A percentile compares a stretch with the other conserved stretches of the same genome.
These are phyloP conservation scores for Drosera spatulata DNA, from an alignment of 179 eudicot genomes.

Conservation along the genomic window DNA sequence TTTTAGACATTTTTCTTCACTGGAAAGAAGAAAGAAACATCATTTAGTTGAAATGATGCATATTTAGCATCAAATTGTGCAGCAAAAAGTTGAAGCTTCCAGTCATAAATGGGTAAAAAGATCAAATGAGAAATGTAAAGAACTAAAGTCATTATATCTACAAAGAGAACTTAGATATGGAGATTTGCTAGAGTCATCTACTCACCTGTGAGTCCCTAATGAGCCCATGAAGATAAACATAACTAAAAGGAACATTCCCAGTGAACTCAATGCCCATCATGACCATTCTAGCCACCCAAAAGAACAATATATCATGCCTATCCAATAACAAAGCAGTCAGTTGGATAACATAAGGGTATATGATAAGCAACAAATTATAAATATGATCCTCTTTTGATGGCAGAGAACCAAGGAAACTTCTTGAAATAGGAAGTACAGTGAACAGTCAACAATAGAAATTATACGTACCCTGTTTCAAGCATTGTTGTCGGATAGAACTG, in stretches of 20 bases:
- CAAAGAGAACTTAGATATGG: neutral
- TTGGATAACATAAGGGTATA: too few species aligned
- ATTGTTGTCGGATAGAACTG: constrained; percentile 87
- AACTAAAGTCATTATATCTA: too few species aligned
- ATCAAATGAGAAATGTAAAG: too few species aligned
- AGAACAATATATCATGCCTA: constrained; percentile 98
- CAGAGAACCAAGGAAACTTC: neutral
- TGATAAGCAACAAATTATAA: neutral
- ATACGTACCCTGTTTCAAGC: constrained; percentile 88
- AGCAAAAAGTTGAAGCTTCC: too few species aligned
- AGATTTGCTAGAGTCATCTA: constrained; percentile 4
- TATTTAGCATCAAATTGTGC: neutral
- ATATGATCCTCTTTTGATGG: neutral
- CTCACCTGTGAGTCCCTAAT: constrained; percentile 94
- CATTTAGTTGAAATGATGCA: neutral
- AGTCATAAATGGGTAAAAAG: too few species aligned
- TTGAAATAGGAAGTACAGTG: constrained; percentile 1
- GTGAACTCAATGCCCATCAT: constrained; percentile 99
- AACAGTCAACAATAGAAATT: constrained; percentile 1
- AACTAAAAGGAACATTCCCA: constrained; percentile 79
- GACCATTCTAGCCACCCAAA: constrained; percentile 99
- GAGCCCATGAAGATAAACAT: constrained; percentile 89
- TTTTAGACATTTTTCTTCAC: constrained; percentile 98
- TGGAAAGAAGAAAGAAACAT: constrained; percentile 16
- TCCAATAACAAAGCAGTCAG: constrained; percentile 8